Evolutionary conservation across 208 protist species (phyloP).

Genomic region (Acanthamoeba healyi): DNA sequence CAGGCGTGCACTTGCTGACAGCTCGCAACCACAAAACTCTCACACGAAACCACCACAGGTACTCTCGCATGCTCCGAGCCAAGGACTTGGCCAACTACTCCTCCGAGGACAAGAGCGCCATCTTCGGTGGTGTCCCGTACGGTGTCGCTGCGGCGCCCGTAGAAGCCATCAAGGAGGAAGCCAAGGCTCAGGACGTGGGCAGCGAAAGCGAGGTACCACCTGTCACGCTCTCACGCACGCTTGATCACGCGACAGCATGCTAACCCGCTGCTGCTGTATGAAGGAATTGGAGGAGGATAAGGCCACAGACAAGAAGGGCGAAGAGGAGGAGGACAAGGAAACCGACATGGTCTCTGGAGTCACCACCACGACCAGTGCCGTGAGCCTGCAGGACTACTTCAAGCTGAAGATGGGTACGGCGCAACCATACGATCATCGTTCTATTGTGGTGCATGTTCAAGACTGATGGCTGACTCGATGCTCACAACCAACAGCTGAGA

Average conservation of each 20-base stretch:
- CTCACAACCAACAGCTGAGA: background rate
- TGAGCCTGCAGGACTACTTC: slow-evolving; percentile 64
- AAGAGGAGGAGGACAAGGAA: slow-evolving; percentile 49
- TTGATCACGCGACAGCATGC: too few species aligned
- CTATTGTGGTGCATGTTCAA: background rate
- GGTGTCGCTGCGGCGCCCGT: background rate
- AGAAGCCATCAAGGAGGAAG: background rate
- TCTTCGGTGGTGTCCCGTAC: slow-evolving; percentile 47
- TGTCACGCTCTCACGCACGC: too few species aligned
- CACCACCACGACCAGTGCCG: slow-evolving; percentile 20
- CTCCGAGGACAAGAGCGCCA: slow-evolving; percentile 75
- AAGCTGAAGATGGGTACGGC: slow-evolving; percentile 63
- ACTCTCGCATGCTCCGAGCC: slow-evolving; percentile 52
- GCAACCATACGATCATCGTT: background rate
- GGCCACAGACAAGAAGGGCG: background rate
- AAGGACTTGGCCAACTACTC: slow-evolving; percentile 76
- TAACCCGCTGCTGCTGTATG: background rate
- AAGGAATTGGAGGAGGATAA: background rate
- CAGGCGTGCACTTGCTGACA: background rate
- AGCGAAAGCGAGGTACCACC: slow-evolving; percentile 33
- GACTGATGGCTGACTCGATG: background rate
- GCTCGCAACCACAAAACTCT: background rate
- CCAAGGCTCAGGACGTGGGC: background rate
- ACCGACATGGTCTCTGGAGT: slow-evolving; percentile 1
- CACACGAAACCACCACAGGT: background rate